Percentiles rank a stretch among this genome's conserved stretches.
Conservation (phyloP, 1,284 basidiomycete genomes). For the Volvariella volvacea region DNA sequence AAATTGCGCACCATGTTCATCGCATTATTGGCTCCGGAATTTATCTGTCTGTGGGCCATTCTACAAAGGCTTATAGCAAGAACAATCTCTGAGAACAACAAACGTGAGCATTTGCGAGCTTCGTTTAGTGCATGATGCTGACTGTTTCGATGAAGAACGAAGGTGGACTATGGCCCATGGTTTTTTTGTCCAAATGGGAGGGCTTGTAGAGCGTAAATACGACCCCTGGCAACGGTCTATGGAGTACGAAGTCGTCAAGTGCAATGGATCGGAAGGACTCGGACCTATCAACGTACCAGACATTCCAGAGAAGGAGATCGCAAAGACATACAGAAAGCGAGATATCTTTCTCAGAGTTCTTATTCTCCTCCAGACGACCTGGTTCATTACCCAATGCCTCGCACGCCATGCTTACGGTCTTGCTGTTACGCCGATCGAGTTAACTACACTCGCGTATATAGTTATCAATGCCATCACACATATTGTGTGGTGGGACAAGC, state of each 20-base stretch:
- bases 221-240: no score
- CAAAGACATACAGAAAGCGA: constrained; percentile 4
- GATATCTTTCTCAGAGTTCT: constrained; percentile 19
- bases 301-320: no score
- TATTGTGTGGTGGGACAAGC: constrained; percentile 7
- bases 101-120: background rate
- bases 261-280: background rate
- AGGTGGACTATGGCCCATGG: constrained; percentile 15
- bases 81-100: constrained; percentile 1
- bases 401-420: no score
- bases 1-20: no score
- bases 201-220: no score
- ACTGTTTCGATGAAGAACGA: constrained; percentile 2
- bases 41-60: constrained; percentile 18
- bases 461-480: constrained; percentile 12
- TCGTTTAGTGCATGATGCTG: background rate
- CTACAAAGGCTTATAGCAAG: constrained; percentile 16
- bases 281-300: no score
- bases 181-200: constrained; percentile 17
- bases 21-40: constrained; percentile 21
- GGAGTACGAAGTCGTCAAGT: no score
- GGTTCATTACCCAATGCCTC: no score
- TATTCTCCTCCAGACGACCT: constrained; percentile 14
- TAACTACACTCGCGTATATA: constrained; percentile 16
- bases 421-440: constrained; percentile 15